phyloP scores from a whole-genome alignment of 73 alveolate species.

The Diophrys appendiculata region DNA sequence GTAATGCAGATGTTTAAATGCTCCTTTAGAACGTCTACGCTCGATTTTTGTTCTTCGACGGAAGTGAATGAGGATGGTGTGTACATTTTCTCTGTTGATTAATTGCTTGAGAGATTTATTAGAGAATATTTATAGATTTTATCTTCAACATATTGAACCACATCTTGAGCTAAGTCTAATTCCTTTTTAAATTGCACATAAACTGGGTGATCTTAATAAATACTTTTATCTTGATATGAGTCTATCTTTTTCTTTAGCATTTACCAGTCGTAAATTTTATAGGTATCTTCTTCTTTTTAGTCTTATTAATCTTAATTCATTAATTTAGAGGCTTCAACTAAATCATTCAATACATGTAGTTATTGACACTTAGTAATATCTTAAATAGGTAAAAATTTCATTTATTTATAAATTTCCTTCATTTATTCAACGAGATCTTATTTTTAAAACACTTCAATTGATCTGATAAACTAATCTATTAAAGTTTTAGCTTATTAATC shows the following conservation, averaged over 20 bases:
- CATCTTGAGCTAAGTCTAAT: not conserved
- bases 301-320: not conserved
- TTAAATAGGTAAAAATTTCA: not conserved
- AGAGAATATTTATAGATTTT: not conserved
- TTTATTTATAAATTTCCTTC: no score
- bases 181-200: not conserved
- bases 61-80: not conserved
- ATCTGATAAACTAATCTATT: no score
- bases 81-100: not conserved
- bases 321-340: not conserved
- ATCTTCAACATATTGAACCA: not conserved
- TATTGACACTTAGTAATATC: not conserved
- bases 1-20: not conserved
- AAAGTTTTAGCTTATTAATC: not conserved
- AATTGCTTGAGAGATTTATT: not conserved
- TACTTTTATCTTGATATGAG: not conserved
- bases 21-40: not conserved
- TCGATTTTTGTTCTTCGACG: not conserved
- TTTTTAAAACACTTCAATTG: not conserved
- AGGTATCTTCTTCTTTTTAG: no score
- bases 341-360: not conserved
- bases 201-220: not conserved
- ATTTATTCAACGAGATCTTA: not conserved
- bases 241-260: not conserved
- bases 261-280: not conserved